Evolutionary conservation across 2,329 filamentous ascomycete genomes (phyloP).

Genomic region (Talaromyces albobiverticillius): DNA sequence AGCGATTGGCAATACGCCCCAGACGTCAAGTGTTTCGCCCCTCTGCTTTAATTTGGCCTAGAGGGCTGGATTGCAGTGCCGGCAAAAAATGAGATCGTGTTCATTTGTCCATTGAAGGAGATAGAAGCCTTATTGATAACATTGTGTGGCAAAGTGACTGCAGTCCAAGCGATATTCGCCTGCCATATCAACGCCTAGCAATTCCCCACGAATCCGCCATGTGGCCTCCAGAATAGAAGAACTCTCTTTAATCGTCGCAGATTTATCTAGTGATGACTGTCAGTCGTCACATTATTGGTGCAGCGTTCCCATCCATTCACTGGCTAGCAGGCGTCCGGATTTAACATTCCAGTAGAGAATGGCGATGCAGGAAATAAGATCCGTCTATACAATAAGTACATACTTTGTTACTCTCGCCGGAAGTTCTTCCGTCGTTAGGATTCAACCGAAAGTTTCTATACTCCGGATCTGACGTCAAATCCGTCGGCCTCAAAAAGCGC

Average conservation of each 20-base stretch:
- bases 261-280: neutral
- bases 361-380: neutral
- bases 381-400: neutral
- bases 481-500: conserved; percentile 9
- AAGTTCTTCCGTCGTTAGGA: conserved; percentile 9
- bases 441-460: conserved; percentile 7
- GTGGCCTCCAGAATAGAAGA: neutral
- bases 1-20: conserved; percentile 61
- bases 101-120: no score
- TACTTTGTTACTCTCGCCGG: conserved; percentile 1
- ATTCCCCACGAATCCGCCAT: conserved; percentile 1
- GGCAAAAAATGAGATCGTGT: neutral
- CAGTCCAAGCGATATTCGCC: neutral
- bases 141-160: neutral
- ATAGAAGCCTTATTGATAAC: neutral
- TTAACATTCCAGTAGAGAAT: conserved; percentile 1
- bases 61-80: neutral
- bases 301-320: conserved; percentile 1
- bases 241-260: neutral
- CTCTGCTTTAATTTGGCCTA: neutral
- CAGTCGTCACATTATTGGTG: conserved; percentile 6
- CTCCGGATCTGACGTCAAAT: conserved; percentile 16
- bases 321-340: conserved; percentile 1
- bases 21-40: neutral
- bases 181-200: neutral